phyloP scores from a whole-genome alignment of 2,329 filamentous ascomycete genomes.

The Plectosphaerella plurivora region DNA sequence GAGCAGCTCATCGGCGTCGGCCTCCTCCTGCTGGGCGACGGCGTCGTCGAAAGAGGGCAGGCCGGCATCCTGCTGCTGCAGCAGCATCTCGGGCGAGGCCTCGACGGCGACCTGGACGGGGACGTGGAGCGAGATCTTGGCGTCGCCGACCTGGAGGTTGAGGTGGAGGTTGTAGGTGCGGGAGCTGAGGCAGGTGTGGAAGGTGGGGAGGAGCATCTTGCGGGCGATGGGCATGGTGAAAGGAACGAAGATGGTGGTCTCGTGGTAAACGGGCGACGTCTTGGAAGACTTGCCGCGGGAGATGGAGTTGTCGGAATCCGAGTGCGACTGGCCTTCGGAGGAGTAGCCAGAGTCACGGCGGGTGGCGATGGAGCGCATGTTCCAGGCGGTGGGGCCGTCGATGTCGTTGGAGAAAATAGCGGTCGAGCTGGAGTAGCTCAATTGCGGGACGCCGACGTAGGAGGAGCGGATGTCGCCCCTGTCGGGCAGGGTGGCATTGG shows the following conservation, averaged over 20 bases:
- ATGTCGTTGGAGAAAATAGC: conserved; percentile 29
- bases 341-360: conserved; percentile 52
- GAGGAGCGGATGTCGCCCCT: conserved; percentile 39
- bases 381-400: conserved; percentile 33
- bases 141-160: conserved; percentile 34
- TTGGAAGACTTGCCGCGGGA: conserved; percentile 6
- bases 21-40: conserved; percentile 34
- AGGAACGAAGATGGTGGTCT: conserved; percentile 40
- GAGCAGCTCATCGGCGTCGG: conserved; percentile 38
- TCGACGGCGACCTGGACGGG: conserved; percentile 49
- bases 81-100: conserved; percentile 11
- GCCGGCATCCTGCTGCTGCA: conserved; percentile 25
- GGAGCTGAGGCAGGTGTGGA: conserved; percentile 53
- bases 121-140: conserved; percentile 38
- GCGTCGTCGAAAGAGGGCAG: conserved; percentile 47
- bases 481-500: conserved; percentile 44
- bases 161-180: conserved; percentile 50
- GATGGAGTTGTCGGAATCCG: conserved; percentile 24
- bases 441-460: conserved; percentile 22
- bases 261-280: conserved; percentile 29
- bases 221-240: conserved; percentile 40
- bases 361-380: conserved; percentile 22
- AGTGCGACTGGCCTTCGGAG: conserved; percentile 30
- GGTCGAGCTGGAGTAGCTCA: conserved; percentile 31
- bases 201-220: conserved; percentile 51